Conservation (phyloP, 768 basidiomycete genomes). For the Leccinum boreale region DNA sequence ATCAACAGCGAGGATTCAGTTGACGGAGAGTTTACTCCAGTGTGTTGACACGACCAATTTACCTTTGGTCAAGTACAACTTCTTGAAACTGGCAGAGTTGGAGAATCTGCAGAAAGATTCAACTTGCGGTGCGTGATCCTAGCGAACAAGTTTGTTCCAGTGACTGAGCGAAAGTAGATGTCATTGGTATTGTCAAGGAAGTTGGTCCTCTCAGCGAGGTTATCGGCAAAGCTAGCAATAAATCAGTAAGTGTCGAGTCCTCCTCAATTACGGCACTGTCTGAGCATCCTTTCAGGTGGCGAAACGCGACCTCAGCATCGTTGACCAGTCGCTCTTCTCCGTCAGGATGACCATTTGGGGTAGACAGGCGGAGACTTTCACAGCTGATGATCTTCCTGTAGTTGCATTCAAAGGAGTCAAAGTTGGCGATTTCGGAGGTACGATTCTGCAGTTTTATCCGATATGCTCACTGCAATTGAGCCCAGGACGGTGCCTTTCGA, state of each 20-base stretch:
- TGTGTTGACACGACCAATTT: slow-evolving; percentile 74
- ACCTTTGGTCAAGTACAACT: slow-evolving; percentile 83
- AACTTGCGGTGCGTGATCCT: slow-evolving; percentile 63
- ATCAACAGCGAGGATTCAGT: not conserved
- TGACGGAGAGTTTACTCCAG: slow-evolving; percentile 37
- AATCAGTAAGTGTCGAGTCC: slow-evolving; percentile 42
- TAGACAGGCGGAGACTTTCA: slow-evolving; percentile 83
- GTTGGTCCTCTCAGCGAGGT: slow-evolving; percentile 66
- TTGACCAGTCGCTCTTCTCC: slow-evolving; percentile 75
- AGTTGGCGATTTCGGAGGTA: slow-evolving; percentile 89
- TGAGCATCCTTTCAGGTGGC: slow-evolving; percentile 48
- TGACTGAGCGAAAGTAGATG: slow-evolving; percentile 49
- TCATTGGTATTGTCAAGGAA: slow-evolving; percentile 85
- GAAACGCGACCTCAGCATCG: slow-evolving; percentile 88
- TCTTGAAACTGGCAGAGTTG: slow-evolving; percentile 62
- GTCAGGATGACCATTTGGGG: slow-evolving; percentile 94
- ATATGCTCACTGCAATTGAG: slow-evolving; percentile 7
- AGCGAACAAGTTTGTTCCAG: not conserved
- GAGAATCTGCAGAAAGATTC: slow-evolving; percentile 70
- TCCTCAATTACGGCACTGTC: slow-evolving; percentile 1
- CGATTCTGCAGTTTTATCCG: slow-evolving; percentile 5
- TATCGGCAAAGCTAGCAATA: slow-evolving; percentile 63
- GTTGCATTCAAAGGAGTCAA: slow-evolving; percentile 93
- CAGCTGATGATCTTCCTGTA: slow-evolving; percentile 58
- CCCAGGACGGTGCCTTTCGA: slow-evolving; percentile 78